These are phyloP conservation scores for Ustilago tritici DNA, from an alignment of 1,284 basidiomycete species.

Conservation along the genomic window DNA sequence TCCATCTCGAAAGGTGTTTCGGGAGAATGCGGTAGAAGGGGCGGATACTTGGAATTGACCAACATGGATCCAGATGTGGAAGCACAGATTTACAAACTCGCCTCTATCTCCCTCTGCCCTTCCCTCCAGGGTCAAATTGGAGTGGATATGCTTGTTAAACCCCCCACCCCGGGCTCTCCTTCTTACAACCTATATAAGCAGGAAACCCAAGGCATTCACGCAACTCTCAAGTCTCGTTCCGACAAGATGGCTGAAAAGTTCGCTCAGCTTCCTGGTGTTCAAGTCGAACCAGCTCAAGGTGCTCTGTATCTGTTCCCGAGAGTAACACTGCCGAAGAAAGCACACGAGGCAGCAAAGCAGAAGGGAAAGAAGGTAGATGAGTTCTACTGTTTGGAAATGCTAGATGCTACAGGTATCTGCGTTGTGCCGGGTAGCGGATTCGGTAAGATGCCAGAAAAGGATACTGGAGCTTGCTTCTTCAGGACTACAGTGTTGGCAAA, in stretches of 20 bases:
- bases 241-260: slow-evolving; percentile 61
- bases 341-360: slow-evolving; percentile 57
- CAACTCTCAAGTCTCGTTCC: slow-evolving; percentile 55
- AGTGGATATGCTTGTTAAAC: slow-evolving; percentile 66
- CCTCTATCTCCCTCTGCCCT: slow-evolving; percentile 64
- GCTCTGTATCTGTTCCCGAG: slow-evolving; percentile 88
- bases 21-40: slow-evolving; percentile 67
- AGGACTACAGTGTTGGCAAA: slow-evolving; percentile 67
- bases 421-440: slow-evolving; percentile 68
- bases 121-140: slow-evolving; percentile 68
- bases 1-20: slow-evolving; percentile 66
- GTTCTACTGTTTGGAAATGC: slow-evolving; percentile 64
- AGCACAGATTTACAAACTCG: slow-evolving; percentile 67
- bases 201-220: slow-evolving; percentile 56
- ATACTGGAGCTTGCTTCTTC: slow-evolving; percentile 58
- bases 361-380: slow-evolving; percentile 64
- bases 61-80: slow-evolving; percentile 66
- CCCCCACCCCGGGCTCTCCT: slow-evolving; percentile 54
- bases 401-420: slow-evolving; percentile 67
- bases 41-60: slow-evolving; percentile 67
- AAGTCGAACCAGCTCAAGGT: slow-evolving; percentile 74
- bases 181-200: slow-evolving; percentile 60
- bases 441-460: slow-evolving; percentile 56
- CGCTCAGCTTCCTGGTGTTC: slow-evolving; percentile 54
- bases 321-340: slow-evolving; percentile 74